Percentiles rank a stretch among this genome's conserved stretches.
These are phyloP conservation scores for Hypholoma sublateritium DNA, from an alignment of 768 basidiomycete species.

Conservation along the genomic window DNA sequence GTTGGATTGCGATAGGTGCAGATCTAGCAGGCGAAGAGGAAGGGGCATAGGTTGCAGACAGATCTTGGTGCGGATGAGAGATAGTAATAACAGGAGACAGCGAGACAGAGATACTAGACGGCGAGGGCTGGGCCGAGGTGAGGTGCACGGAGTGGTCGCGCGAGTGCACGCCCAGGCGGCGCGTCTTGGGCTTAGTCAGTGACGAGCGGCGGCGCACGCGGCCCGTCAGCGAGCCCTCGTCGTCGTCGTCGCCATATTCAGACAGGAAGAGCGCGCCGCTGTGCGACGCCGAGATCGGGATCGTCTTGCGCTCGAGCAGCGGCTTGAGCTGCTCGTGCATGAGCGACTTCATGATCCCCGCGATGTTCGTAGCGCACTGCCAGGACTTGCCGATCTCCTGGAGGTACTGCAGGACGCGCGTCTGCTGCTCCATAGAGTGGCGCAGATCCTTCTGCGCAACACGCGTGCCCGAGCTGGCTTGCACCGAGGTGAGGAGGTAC, in stretches of 20 bases:
- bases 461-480: slow-evolving; percentile 48
- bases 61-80: slow-evolving; percentile 1
- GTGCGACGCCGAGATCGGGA: slow-evolving; percentile 8
- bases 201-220: slow-evolving; percentile 9
- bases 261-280: slow-evolving; percentile 8
- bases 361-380: slow-evolving; percentile 51
- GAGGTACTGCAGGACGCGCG: slow-evolving; percentile 49
- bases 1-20: not conserved
- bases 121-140: not conserved
- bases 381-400: slow-evolving; percentile 54
- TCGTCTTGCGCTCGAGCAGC: slow-evolving; percentile 31
- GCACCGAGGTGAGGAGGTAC: slow-evolving; percentile 53
- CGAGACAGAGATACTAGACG: not conserved
- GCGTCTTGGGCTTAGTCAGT: not conserved
- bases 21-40: slow-evolving; percentile 1
- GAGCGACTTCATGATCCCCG: slow-evolving; percentile 44
- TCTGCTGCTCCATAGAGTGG: slow-evolving; percentile 40
- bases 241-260: slow-evolving; percentile 13
- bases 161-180: not conserved
- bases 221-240: slow-evolving; percentile 14
- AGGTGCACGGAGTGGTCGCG: slow-evolving; percentile 1
- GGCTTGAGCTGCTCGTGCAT: slow-evolving; percentile 43
- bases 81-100: not conserved
- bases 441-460: slow-evolving; percentile 47
- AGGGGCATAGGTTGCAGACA: not conserved